Evolutionary conservation across 2,329 filamentous ascomycete species (phyloP).

Genomic region (Scedosporium boydii): DNA sequence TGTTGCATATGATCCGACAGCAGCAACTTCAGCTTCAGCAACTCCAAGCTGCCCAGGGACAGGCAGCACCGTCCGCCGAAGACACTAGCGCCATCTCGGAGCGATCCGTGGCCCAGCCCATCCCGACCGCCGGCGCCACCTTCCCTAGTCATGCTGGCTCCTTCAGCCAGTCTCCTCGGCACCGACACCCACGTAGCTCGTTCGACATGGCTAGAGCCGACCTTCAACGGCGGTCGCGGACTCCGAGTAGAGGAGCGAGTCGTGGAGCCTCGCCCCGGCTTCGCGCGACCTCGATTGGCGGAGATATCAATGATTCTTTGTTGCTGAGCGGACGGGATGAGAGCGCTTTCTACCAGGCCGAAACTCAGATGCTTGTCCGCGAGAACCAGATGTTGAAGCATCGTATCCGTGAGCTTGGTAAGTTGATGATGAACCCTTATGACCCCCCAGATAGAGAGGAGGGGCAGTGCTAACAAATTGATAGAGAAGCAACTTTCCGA

Average conservation of each 20-base stretch:
- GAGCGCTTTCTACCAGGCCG: slow-evolving; percentile 70
- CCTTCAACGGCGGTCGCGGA: slow-evolving; percentile 43
- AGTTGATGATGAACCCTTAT: slow-evolving; percentile 11
- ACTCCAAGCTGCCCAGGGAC: slow-evolving; percentile 38
- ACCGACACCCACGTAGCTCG: slow-evolving; percentile 44
- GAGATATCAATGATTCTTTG: slow-evolving; percentile 50
- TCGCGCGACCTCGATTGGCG: slow-evolving; percentile 47
- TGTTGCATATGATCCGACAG: slow-evolving; percentile 66
- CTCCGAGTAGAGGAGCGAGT: slow-evolving; percentile 45
- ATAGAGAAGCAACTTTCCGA: slow-evolving; percentile 44
- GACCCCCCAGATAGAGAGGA: neutral
- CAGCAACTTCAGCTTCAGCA: slow-evolving; percentile 63
- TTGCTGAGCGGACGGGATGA: slow-evolving; percentile 58
- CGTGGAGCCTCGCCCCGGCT: slow-evolving; percentile 47
- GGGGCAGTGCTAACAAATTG: slow-evolving; percentile 11
- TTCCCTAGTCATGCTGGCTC: slow-evolving; percentile 27
- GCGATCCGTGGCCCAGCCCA: slow-evolving; percentile 28
- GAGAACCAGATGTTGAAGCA: slow-evolving; percentile 78
- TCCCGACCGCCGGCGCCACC: slow-evolving; percentile 17
- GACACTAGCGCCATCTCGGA: slow-evolving; percentile 40
- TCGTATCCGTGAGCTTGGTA: slow-evolving; percentile 64
- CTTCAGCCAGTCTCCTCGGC: slow-evolving; percentile 40
- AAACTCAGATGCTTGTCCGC: slow-evolving; percentile 66
- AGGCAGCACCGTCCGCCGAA: slow-evolving; percentile 32
- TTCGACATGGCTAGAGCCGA: slow-evolving; percentile 49